Conservation (phyloP, 371 early-diverging fungal genomes). For the Mucor irregularis region DNA sequence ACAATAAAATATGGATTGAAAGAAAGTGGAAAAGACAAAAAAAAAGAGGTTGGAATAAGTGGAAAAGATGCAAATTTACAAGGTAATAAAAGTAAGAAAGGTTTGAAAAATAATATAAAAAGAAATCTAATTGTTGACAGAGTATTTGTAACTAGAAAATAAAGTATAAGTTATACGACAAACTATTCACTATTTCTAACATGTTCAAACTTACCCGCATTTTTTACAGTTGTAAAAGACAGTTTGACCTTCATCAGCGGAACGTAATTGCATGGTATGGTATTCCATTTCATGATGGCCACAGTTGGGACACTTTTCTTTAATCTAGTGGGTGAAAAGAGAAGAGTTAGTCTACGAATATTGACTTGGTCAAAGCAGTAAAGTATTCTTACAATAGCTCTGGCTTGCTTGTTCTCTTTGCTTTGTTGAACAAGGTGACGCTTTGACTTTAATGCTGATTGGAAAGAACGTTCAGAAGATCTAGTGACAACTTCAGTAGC, state of each 20-base stretch:
- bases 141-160: slow-evolving; percentile 43
- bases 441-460: slow-evolving; percentile 74
- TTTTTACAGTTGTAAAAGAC: slow-evolving; percentile 98
- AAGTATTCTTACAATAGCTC: slow-evolving; percentile 76
- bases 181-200: not conserved
- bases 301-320: slow-evolving; percentile 97
- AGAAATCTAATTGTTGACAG: slow-evolving; percentile 40
- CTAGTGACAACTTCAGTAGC: slow-evolving; percentile 81
- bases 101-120: not conserved
- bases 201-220: slow-evolving; percentile 81
- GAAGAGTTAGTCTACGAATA: too few relatives aligned
- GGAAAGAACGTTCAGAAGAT: slow-evolving; percentile 71
- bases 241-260: slow-evolving; percentile 99
- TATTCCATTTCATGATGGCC: slow-evolving; percentile 95
- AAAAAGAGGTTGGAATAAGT: not conserved
- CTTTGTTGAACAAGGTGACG: slow-evolving; percentile 67
- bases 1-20: not conserved
- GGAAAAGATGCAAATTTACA: slow-evolving; percentile 4
- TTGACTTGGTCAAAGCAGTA: not conserved
- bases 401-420: slow-evolving; percentile 55
- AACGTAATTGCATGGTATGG: slow-evolving; percentile 98
- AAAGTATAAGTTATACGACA: too few relatives aligned
- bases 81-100: too few relatives aligned
- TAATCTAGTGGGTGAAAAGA: slow-evolving; percentile 27
- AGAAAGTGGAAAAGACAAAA: not conserved